These are phyloP conservation scores for Boletus tomentosulus DNA, from an alignment of 768 basidiomycete genomes.

Conservation along the genomic window DNA sequence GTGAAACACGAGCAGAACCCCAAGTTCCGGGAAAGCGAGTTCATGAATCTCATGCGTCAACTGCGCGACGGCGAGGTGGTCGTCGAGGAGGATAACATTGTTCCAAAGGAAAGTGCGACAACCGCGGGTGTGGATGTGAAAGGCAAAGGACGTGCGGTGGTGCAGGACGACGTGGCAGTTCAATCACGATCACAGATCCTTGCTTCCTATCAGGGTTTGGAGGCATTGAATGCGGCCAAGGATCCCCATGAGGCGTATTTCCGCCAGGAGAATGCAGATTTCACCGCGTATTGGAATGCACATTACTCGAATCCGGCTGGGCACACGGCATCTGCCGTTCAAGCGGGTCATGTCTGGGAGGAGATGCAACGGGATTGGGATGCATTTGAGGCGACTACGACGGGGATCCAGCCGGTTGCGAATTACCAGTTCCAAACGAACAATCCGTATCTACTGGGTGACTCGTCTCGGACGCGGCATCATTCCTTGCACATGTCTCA, in stretches of 20 bases:
- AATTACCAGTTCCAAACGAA: conserved; percentile 70
- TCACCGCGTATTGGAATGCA: conserved; percentile 54
- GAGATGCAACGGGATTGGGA: conserved; percentile 78
- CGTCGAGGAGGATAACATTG: conserved; percentile 76
- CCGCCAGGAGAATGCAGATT: conserved; percentile 66
- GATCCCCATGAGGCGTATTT: conserved; percentile 67
- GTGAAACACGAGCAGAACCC: conserved; percentile 71
- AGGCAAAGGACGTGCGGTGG: conserved; percentile 57
- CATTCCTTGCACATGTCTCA: conserved; percentile 35
- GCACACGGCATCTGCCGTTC: conserved; percentile 16
- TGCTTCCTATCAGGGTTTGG: conserved; percentile 19
- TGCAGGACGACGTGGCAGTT: conserved; percentile 1
- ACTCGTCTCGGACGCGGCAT: conserved; percentile 48
- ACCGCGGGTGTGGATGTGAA: conserved; percentile 43
- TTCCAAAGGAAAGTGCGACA: conserved; percentile 41
- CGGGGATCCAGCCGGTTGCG: conserved; percentile 54
- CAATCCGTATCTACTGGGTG: conserved; percentile 74
- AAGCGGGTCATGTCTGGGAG: conserved; percentile 48
- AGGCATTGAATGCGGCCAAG: conserved; percentile 14
- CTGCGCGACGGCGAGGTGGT: conserved; percentile 74
- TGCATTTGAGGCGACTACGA: conserved; percentile 66
- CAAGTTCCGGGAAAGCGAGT: conserved; percentile 82
- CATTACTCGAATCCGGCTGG: conserved; percentile 27
- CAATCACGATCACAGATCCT: conserved; percentile 7
- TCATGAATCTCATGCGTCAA: conserved; percentile 82